Evolutionary conservation across 768 basidiomycete genomes (phyloP).

Genomic region (Hirschioporus abietinus): DNA sequence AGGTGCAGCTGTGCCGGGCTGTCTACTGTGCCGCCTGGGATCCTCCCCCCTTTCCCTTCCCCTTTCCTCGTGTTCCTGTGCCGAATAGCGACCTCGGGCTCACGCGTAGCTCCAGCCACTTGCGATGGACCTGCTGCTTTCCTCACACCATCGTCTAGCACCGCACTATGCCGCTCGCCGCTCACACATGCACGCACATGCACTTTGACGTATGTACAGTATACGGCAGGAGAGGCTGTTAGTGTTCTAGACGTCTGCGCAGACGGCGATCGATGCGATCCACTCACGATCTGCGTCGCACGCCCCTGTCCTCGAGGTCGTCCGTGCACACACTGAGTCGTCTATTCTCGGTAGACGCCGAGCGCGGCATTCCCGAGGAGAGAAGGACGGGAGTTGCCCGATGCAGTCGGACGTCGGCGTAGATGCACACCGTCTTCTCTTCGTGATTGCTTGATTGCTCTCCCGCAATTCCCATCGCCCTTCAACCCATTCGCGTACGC

Average conservation of each 20-base stretch:
- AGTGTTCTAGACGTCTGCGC: neutral
- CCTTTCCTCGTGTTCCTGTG: neutral
- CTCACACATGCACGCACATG: no score
- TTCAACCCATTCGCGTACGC: neutral
- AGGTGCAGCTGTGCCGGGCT: neutral
- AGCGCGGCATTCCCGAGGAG: neutral
- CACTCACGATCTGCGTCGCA: neutral
- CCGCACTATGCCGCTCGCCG: no score
- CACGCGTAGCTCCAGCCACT: neutral
- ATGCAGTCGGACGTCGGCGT: neutral
- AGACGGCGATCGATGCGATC: neutral
- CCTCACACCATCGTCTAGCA: no score
- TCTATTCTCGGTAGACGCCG: neutral
- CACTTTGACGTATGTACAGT: no score
- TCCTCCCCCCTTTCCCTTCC: neutral
- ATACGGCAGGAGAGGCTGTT: neutral
- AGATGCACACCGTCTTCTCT: neutral
- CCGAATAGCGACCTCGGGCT: neutral
- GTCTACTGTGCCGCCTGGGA: neutral
- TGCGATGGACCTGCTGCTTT: neutral
- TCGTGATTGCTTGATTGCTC: neutral
- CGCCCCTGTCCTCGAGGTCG: neutral
- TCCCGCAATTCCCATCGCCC: neutral
- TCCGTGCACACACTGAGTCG: neutral
- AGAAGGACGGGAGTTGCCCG: neutral